Base-by-base conservation (phyloP, 2,329 filamentous ascomycete genomes). In the Botrytis fabae region DNA sequence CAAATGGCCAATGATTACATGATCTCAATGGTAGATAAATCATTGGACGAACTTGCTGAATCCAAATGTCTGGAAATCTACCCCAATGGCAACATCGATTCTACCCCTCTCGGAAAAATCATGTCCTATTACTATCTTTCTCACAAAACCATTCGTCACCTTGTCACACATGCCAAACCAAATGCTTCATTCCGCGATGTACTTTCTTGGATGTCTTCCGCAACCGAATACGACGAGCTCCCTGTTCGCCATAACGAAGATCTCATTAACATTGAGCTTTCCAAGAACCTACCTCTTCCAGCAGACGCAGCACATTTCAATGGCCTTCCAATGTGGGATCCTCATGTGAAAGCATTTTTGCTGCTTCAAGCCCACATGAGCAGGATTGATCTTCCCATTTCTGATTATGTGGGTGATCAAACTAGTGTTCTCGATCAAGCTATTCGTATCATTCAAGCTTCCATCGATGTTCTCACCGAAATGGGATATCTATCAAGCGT, bases 81-180 rank as follows among this genome's bases (percentile, higher is more conserved):
- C 79, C 91, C 92, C 62, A 97, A 96, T 76, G 95, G 95, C 61
- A 92, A 97, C 77, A 91, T 99, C 42, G 93, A 97, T 78, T 86
- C 95, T 0, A 98, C 96, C 0, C 91, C 95, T 0, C 87, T 98
- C 10, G 96, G 96, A 79, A 98, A 97, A 85, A 98, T 99, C 80
- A 98, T 98, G 94, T 97, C 93, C 82, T 99, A 98, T 86, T 99
- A 99, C 86, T 99, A 99, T 81, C 90, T 96, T 65, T 97, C 95
- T 0, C 96, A 99, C 84, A 93, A 93, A 83, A 99, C 96, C 0
- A 94, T 99, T 78, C 93, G 96, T 1, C 91, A 94, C 78, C 88
- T 99, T 10, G 89, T 93, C 75, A 87, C 89, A 64, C 88, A 95
- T 77, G 93, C 92, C 38, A 95, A 93, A 79, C 88, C 90, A 0